Evolutionary conservation across 208 protist genomes (phyloP).

Genomic region (Trypanosoma theileri): DNA sequence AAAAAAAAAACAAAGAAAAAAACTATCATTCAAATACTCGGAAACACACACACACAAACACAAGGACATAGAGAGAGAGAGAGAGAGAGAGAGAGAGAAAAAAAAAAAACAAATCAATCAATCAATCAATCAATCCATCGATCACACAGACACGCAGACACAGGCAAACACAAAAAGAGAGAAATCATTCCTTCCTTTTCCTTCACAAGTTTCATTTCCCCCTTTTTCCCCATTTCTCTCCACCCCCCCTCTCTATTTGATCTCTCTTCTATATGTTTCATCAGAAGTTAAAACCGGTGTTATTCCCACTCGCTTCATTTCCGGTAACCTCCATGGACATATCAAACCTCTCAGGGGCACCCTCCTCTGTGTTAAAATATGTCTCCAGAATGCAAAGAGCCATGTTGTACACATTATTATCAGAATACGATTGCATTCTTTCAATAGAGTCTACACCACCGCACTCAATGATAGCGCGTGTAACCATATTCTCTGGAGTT

Average conservation of each 20-base stretch:
- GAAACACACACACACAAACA: slow-evolving; percentile 11
- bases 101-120: background rate
- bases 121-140: slow-evolving; percentile 9
- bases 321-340: slow-evolving; percentile 17
- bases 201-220: background rate
- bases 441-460: slow-evolving; percentile 95
- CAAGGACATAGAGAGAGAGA: background rate
- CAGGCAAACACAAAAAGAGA: slow-evolving; percentile 3
- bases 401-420: slow-evolving; percentile 95
- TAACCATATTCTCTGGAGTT: slow-evolving; percentile 61
- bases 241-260: background rate
- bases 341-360: background rate
- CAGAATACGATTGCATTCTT: slow-evolving; percentile 91
- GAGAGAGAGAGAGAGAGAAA: background rate
- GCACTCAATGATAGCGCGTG: slow-evolving; percentile 87
- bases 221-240: slow-evolving; percentile 16
- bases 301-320: slow-evolving; percentile 2
- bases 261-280: slow-evolving; percentile 1
- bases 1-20: too few relatives aligned
- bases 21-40: background rate
- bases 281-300: slow-evolving; percentile 39
- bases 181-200: slow-evolving; percentile 13
- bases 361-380: slow-evolving; percentile 86
- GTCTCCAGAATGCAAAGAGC: slow-evolving; percentile 91
- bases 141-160: background rate